These are phyloP conservation scores for Vicia faba DNA, from an alignment of 306 rosid species.

Conservation along the genomic window DNA sequence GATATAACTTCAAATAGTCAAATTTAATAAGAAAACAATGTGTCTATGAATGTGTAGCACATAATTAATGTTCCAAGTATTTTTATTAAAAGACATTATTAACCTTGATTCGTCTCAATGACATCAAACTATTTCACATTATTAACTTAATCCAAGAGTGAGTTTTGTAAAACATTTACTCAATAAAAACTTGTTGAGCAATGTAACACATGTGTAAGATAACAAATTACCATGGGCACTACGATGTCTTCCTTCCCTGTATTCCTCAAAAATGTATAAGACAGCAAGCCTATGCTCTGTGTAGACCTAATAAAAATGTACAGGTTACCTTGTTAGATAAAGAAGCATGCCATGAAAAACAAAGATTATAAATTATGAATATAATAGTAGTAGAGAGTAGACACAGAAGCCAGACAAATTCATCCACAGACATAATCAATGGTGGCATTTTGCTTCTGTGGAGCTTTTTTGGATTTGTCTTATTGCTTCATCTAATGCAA, in stretches of 20 bases:
- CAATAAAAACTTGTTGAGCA: background rate
- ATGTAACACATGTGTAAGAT: background rate
- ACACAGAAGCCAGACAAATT: conserved; percentile 21
- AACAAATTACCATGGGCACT: conserved; percentile 87
- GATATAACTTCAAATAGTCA: conserved; percentile 18
- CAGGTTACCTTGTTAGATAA: conserved; percentile 47
- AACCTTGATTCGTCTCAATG: background rate
- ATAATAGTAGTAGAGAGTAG: conserved; percentile 1
- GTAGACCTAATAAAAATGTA: conserved; percentile 57
- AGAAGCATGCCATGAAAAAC: conserved; percentile 31
- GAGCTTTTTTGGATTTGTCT: conserved; percentile 1
- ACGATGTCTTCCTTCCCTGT: conserved; percentile 95
- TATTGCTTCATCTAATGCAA: background rate
- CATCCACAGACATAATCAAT: conserved; percentile 17
- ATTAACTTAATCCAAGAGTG: background rate
- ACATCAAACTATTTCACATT: background rate
- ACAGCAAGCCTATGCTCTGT: conserved; percentile 90
- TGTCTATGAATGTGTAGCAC: conserved; percentile 9
- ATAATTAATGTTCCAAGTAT: background rate
- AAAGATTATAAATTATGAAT: background rate
- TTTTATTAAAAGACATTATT: background rate
- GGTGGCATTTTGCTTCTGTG: background rate
- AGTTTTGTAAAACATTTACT: background rate
- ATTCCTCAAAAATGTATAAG: conserved; percentile 91
- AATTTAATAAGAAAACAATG: conserved; percentile 21